Base-by-base conservation (phyloP, 2,329 filamentous ascomycete species). In the Trichoderma semiorbis region DNA sequence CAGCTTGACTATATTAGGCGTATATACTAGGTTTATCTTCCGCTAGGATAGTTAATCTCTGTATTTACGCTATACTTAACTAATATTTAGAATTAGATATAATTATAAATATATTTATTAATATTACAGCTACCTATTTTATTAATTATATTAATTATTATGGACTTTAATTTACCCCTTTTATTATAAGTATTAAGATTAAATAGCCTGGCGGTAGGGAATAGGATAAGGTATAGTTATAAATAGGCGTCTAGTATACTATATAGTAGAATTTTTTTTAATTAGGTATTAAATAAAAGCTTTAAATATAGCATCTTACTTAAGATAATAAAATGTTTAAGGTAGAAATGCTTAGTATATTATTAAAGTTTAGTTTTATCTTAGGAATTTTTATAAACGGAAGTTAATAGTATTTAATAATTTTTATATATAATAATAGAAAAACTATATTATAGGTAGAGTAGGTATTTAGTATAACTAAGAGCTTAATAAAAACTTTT, bases 101-200 rank as follows among this genome's bases (percentile, higher is more conserved):
- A 34, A 36, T 62, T 18, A 7, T 71, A 3, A n/a, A 12, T 7
- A 53, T 39, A 10, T 71, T 74, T 28, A 57, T 64, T 36, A 53
- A 53, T 3, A 57, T 8, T 7, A 32, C 63, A 6, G 67, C 63
- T 2, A 74, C 70, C 3, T n/a, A 53, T 18, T 68, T 60, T 7
- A 28, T 72, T 36, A 74, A 72, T 24, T 58, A 71, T 43, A 72
- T 71, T 21, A 47, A 69, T 55, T 72, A 65, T 34, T 18, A 26
- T 10, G 4, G 32, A 39, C n/a, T 70, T 3, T n/a, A 63, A 36
- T 21, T 58, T 30, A 32, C 32, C n/a, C 32, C 32, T 11, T 8
- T 34, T 34, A 11, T 34, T 8, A 11, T 34, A 34, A 34, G 2
- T 34, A 36, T 36, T 14, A 11, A 36, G 10, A 36, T 5, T 11